Evolutionary conservation across 306 rosid species (phyloP), one percentile per base, ranked within the genome.

Genomic region (Medicago ruthenica): DNA sequence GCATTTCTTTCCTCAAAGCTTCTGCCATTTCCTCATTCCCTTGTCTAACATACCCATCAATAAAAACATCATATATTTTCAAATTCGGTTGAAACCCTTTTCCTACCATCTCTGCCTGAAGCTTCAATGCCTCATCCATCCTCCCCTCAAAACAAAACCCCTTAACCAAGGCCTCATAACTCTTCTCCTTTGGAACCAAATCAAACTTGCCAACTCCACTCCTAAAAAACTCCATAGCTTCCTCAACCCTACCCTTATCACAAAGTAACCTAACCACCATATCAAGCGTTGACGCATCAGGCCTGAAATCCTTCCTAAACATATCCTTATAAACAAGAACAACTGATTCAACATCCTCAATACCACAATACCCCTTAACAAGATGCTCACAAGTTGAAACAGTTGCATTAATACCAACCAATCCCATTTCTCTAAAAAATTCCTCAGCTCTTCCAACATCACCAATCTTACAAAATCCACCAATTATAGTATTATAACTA

Each of bases 101-200:
- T 20, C 96, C 92, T 24, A 89, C 87, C 98, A 92, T 95, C 86
- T 95, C 88, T 1, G 89, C 93, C 81, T 90, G 98, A 83, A 92
- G 81, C 81, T 86, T 88, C 74, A 90, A 37, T 0, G 90, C 96
- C 68, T 85, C 90, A 70, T 89, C 92, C 87, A 86, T 80, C 27
- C 75, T 89, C 75, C 86, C 92, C 75, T 89, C 85, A 44, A 36
- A 59, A 65, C 96, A 86, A 45, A 92, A 76, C 54, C 89, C 90
- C 75, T 78, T 80, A 66, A 95, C 81, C 86, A 95, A 51, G 73
- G 83, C 57, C 81, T 84, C 89, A 48, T 86, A 89, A 79, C 89
- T 86, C 85, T 82, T 85, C 76, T 72, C 83, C 24, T 79, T 81
- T 2, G 87, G 88, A 79, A 73, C 24, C 39, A 87, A 78, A 48